These are phyloP conservation scores for Articulospora tetracladia DNA, from an alignment of 495 filamentous ascomycete species.

Conservation along the genomic window DNA sequence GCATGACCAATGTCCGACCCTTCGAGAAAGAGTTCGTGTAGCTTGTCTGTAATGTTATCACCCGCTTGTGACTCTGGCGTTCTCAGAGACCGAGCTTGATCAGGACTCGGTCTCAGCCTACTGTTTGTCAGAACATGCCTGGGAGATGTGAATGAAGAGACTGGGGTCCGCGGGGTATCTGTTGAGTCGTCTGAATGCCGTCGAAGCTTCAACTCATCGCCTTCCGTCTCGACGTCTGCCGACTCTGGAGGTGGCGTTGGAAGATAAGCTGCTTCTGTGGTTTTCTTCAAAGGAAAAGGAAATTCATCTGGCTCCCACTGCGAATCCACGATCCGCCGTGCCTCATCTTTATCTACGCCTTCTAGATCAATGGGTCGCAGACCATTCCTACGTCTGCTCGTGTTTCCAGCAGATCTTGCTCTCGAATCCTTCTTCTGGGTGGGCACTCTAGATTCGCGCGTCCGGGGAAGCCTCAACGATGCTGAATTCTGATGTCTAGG, in stretches of 20 bases:
- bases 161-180: background rate
- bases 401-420: background rate
- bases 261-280: background rate
- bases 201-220: background rate
- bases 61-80: constrained; percentile 3
- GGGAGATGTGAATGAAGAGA: background rate
- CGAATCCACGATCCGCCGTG: background rate
- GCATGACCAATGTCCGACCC: background rate
- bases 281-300: background rate
- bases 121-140: background rate
- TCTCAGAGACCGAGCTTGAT: background rate
- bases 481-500: background rate
- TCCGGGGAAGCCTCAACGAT: background rate
- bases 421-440: background rate
- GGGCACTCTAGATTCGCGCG: background rate
- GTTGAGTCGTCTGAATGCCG: constrained; percentile 7
- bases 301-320: background rate
- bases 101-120: background rate
- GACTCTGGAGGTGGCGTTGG: background rate
- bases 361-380: background rate
- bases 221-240: background rate
- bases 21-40: background rate
- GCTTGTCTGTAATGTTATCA: background rate
- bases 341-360: background rate
- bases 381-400: background rate